Evolutionary conservation across 176 grass and related monocot species (phyloP).

Genomic region (maize (Zea mays)): DNA sequence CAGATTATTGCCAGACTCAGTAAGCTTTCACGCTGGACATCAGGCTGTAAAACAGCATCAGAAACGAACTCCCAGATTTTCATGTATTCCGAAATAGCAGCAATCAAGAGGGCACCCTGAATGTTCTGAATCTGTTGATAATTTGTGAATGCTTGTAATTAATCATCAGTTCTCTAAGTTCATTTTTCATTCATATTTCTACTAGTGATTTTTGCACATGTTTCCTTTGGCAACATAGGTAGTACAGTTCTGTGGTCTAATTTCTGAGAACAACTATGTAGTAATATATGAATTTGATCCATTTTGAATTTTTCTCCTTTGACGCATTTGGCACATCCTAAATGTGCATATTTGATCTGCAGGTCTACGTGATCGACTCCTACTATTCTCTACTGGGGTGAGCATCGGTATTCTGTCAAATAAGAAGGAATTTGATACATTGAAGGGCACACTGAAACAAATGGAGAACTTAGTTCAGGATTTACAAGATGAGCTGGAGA

Average conservation of each 20-base stretch:
- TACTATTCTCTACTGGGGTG: constrained; percentile 62
- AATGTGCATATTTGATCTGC: constrained; percentile 38
- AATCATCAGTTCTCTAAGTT: constrained; percentile 5
- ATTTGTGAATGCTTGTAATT: not conserved
- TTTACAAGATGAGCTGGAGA: constrained; percentile 94
- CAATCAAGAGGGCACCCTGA: not conserved
- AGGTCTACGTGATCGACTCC: constrained; percentile 57
- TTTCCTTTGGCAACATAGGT: constrained; percentile 5
- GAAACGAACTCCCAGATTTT: not conserved
- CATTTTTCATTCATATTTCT: not conserved
- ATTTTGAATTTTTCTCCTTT: too few relatives aligned
- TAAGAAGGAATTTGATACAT: constrained; percentile 67
- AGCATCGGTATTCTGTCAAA: constrained; percentile 73
- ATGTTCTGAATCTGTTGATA: not conserved
- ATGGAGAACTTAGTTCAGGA: constrained; percentile 89
- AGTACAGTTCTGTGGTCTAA: not conserved
- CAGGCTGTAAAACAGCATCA: not conserved
- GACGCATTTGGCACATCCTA: constrained; percentile 21
- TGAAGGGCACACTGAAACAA: constrained; percentile 63
- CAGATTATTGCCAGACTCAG: not conserved
- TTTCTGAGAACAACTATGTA: constrained; percentile 15
- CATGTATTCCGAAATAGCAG: not conserved
- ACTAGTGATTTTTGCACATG: not conserved
- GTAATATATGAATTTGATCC: too few relatives aligned
- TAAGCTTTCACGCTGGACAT: not conserved